phyloP scores from a whole-genome alignment of 345 rosid species.

The rapeseed (Brassica napus) region Da-Ae NC_063450.1:46848501-46849000 shows the following conservation, averaged over 20 bases:
- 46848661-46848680: conserved; percentile 24
- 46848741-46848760: conserved; percentile 54
- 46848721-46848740: conserved; percentile 91
- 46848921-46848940: neutral
- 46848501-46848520: conserved; percentile 79
- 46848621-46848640: conserved; percentile 32
- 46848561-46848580: conserved; percentile 82
- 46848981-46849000: conserved; percentile 3
- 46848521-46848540: conserved; percentile 97
- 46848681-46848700: conserved; percentile 41
- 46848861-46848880: conserved; percentile 22
- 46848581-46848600: conserved; percentile 56
- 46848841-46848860: conserved; percentile 4
- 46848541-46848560: conserved; percentile 71
- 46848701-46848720: conserved; percentile 90
- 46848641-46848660: conserved; percentile 29
- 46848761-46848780: conserved; percentile 52
- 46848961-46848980: neutral
- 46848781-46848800: conserved; percentile 31
- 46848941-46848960: neutral
- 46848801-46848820: conserved; percentile 34
- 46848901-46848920: conserved; percentile 18
- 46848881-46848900: conserved; percentile 31
- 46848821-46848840: conserved; percentile 21
- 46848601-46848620: conserved; percentile 31